Base-by-base conservation (phyloP, 139 green algal genomes). In the Zygnema circumcarinatum region DNA sequence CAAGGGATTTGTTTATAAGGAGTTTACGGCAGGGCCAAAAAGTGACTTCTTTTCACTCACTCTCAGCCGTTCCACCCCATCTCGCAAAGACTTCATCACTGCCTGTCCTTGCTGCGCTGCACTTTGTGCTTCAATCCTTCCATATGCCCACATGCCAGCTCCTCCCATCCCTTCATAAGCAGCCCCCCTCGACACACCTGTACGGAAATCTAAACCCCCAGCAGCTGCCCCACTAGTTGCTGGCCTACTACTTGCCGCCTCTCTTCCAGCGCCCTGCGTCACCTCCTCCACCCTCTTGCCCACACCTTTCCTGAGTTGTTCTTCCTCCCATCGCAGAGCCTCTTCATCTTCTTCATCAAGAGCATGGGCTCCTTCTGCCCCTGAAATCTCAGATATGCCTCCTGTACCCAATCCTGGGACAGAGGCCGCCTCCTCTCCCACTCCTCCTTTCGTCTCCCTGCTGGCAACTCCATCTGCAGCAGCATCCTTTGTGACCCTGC, bases 301-400 rank as follows among this genome's bases (percentile, higher is more conserved):
- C 33, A 87, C 67, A 32, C 67, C 82, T 42, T 87, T 87, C 0
- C 68, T 56, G 3, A 87, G 72, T 42, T 87, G 82, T 33, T 87
- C 67, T 74, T 83, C 67, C 33, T 87, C 82, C 82, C 82, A 87
- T 69, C 80, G 41, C 29, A 36, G 11, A 33, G 75, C 82, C 82
- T 87, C 82, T 74, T 87, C 82, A 22, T 87, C 82, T 42, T 87
- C 82, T 52, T 86, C 79, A 56, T 85, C 79, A 2, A 38, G 29
- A 3, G 7, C 31, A 52, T 21, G 52, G 3, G 74, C 31, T 32
- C 22, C 74, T 52, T 62, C 74, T 31, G 31, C 3, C 33, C 3
- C 7, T 25, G 69, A 39, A 52, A 20, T 11, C 7, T 16, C 69
- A 20, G 35, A 7, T 25, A 25, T 29, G 36, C 16, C 69, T 16